A percentile compares a stretch with the other conserved stretches of the same genome.
These are phyloP conservation scores for Myriosclerotinia curreyana DNA, from an alignment of 2,329 filamentous ascomycete species.

Conservation along the genomic window DNA sequence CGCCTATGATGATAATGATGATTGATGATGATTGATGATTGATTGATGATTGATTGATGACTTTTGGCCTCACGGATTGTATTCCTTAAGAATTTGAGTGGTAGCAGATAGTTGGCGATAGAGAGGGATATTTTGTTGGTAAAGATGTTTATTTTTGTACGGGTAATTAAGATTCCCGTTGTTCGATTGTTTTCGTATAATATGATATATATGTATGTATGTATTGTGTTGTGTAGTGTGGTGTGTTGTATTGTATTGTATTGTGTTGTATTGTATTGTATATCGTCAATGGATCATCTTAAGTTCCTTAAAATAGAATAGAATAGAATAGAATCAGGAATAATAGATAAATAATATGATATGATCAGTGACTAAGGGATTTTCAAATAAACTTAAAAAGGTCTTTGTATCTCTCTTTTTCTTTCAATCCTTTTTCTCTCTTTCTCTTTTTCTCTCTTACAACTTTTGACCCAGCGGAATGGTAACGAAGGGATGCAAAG, in stretches of 20 bases:
- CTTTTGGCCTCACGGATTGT: slow-evolving; percentile 11
- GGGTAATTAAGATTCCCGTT: neutral
- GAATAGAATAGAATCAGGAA: slow-evolving; percentile 1
- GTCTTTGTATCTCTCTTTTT: neutral
- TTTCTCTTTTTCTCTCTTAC: neutral
- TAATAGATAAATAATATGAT: neutral
- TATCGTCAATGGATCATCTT: neutral
- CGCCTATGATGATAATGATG: neutral
- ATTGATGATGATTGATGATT: slow-evolving; percentile 1
- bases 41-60: neutral
- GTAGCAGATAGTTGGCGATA: neutral
- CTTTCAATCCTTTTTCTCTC: neutral
- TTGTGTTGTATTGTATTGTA: neutral
- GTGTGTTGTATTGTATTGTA: neutral
- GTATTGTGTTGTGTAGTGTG: neutral
- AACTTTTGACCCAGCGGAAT: slow-evolving; percentile 32
- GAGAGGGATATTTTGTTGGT: neutral
- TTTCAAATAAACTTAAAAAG: no score
- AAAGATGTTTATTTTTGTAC: neutral
- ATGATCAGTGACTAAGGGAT: no score
- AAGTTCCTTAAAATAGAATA: slow-evolving; percentile 12
- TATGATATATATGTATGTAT: neutral
- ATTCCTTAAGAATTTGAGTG: slow-evolving; percentile 13
- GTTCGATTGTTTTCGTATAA: neutral
- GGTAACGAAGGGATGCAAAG: slow-evolving; percentile 37